Base-by-base conservation (phyloP, 176 grass and related monocot genomes). In the Oryza officinalis region DNA sequence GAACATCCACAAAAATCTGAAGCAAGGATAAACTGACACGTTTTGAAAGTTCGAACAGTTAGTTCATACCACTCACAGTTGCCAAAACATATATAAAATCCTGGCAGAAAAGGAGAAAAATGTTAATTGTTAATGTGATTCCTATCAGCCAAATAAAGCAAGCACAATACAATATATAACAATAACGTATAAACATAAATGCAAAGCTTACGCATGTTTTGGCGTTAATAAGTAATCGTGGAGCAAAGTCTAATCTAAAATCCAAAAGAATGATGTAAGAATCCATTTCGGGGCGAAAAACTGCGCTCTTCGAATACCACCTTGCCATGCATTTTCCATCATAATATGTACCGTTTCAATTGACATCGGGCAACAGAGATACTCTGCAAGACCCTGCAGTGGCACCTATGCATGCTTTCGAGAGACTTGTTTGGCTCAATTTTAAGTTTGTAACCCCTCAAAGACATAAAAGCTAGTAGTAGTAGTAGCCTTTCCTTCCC, bases 111-210 rank as follows among this genome's bases (percentile, higher is more conserved):
- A 68, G 20, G 10, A 1, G 4, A 7, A 49, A 30, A 63, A 8
- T 9, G 13, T 10, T 65, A 66, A 45, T 33, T 54, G 8, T 57
- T 45, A 43, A 60, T 33, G 60, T 22, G 10, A 66, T 25, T 5
- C 45, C 17, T 75, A 84, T 18, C 10, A 68, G 14, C 68, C 0
- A 63, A 82, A 88, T 61, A 35, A 79, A 67, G 63, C 6, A 33
- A 80, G 31, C 31, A 67, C 7, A 45, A 27, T 28, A 69, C 49
- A 69, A 20, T 68, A 54, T 38, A 38, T 38, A 38, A 38, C 37
- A 38, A 38, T 38, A 38, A 54, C 5, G 49, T 20, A 5, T 50
- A 54, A 54, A 13, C 49, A 67, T 80, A 80, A 52, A 52, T 70
- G 46, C 43, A 69, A 27, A 27, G 75, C 2, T 14, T 73, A 73